Evolutionary conservation across 306 rosid species (phyloP).

Genomic region (Casuarina equisetifolia): DNA sequence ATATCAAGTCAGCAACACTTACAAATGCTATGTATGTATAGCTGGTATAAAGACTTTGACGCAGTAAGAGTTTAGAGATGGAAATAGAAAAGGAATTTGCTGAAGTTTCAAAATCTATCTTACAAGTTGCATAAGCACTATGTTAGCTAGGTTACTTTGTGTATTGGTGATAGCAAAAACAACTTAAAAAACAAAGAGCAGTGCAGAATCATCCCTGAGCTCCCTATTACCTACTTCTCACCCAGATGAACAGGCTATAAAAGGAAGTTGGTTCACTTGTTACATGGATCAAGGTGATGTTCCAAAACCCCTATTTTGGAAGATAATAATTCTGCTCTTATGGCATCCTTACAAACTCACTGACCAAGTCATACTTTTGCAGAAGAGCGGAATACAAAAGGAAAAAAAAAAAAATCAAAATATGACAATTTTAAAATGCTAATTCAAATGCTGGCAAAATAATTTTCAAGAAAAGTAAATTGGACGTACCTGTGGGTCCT

Average conservation of each 20-base stretch:
- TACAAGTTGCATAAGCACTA: background rate
- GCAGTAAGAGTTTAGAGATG: background rate
- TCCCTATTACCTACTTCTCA: background rate
- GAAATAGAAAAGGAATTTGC: background rate
- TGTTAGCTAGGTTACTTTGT: background rate
- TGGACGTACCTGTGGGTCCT: conserved; percentile 39
- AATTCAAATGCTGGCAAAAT: background rate
- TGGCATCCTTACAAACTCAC: background rate
- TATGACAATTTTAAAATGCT: background rate
- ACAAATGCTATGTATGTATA: too few species aligned
- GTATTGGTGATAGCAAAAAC: background rate
- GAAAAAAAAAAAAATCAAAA: background rate
- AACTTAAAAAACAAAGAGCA: background rate
- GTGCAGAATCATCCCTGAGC: background rate
- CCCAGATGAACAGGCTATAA: background rate
- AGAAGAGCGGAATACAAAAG: background rate
- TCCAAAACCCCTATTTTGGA: background rate
- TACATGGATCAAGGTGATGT: background rate
- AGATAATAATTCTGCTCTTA: background rate
- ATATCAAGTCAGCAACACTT: too few species aligned
- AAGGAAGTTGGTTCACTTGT: background rate
- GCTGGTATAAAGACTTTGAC: too few species aligned
- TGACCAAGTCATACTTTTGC: background rate
- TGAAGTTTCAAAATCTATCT: background rate
- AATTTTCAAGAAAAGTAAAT: background rate